Conservation (phyloP, 805 yeast genomes). For the Teunomyces panamensis region DNA sequence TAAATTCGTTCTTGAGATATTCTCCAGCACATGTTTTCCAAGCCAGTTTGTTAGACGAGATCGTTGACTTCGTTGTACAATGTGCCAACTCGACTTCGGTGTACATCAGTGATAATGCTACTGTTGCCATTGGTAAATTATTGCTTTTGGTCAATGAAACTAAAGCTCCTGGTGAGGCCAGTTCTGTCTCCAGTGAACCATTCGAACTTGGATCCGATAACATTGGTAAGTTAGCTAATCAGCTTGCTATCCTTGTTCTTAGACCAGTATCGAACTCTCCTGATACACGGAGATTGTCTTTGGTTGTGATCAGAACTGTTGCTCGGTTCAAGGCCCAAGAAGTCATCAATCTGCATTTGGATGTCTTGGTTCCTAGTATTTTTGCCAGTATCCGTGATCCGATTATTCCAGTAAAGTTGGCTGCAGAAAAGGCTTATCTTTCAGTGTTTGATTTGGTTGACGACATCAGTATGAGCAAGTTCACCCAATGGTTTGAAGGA, state of each 20-base stretch:
- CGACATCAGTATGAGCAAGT: conserved; percentile 51
- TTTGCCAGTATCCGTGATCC: conserved; percentile 83
- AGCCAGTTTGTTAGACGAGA: conserved; percentile 47
- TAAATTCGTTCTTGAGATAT: conserved; percentile 78
- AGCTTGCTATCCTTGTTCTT: conserved; percentile 48
- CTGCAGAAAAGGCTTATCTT: conserved; percentile 88
- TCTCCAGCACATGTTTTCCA: conserved; percentile 64
- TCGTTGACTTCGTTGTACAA: conserved; percentile 46
- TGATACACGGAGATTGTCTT: conserved; percentile 76
- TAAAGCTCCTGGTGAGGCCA: conserved; percentile 21
- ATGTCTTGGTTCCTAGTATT: conserved; percentile 63
- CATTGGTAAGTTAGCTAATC: conserved; percentile 42
- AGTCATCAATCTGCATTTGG: conserved; percentile 51
- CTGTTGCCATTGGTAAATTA: conserved; percentile 78
- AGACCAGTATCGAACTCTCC: conserved; percentile 58
- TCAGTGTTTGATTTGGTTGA: conserved; percentile 70
- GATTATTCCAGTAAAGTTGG: conserved; percentile 87
- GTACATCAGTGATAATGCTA: conserved; percentile 70
- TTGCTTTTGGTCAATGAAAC: conserved; percentile 50
- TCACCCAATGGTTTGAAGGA: conserved; percentile 62
- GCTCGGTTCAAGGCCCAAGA: conserved; percentile 57
- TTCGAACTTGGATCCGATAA: conserved; percentile 45
- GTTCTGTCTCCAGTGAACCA: conserved; percentile 8
- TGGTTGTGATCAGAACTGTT: conserved; percentile 73
- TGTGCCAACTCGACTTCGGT: conserved; percentile 43